Percentiles rank a stretch among this genome's conserved stretches.
These are phyloP conservation scores for Schizosaccharomyces lindneri DNA, from an alignment of 805 yeast species.

Conservation along the genomic window DNA sequence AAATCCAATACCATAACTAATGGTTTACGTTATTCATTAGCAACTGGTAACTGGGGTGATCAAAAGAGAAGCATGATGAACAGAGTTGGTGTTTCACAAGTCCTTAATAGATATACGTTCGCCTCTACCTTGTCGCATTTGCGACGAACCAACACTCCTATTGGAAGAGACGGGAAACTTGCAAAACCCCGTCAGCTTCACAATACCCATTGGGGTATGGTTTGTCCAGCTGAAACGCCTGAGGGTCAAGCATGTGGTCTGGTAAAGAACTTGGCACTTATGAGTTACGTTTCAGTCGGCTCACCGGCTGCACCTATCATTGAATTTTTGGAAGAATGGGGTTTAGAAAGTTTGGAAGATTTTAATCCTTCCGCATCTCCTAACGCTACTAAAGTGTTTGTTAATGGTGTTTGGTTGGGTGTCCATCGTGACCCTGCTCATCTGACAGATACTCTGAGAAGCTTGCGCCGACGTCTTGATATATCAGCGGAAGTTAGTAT, in stretches of 20 bases:
- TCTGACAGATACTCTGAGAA: conserved; percentile 71
- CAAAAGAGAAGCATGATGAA: conserved; percentile 98
- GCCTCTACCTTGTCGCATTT: conserved; percentile 96
- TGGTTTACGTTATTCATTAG: conserved; percentile 88
- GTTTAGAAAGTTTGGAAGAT: conserved; percentile 92
- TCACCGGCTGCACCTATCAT: conserved; percentile 87
- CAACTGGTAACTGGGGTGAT: conserved; percentile 99
- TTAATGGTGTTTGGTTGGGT: conserved; percentile 99
- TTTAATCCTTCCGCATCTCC: conserved; percentile 81
- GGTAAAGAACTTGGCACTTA: conserved; percentile 81
- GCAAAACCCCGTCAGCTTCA: conserved; percentile 98
- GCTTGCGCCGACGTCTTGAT: conserved; percentile 82
- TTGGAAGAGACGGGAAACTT: conserved; percentile 95
- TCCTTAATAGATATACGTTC: conserved; percentile 87
- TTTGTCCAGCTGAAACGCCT: conserved; percentile 98
- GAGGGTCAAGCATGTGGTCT: conserved; percentile 99
- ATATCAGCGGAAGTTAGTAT: conserved; percentile 89
- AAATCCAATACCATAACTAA: conserved; percentile 92
- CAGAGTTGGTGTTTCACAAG: conserved; percentile 98
- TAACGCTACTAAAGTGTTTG: conserved; percentile 79
- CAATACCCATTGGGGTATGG: conserved; percentile 98
- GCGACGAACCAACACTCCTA: conserved; percentile 96
- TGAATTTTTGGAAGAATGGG: conserved; percentile 92
- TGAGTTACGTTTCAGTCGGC: conserved; percentile 97
- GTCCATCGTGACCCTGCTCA: conserved; percentile 90